Base-by-base conservation (phyloP, 208 protist genomes). In the Phytomonas serpens region DNA sequence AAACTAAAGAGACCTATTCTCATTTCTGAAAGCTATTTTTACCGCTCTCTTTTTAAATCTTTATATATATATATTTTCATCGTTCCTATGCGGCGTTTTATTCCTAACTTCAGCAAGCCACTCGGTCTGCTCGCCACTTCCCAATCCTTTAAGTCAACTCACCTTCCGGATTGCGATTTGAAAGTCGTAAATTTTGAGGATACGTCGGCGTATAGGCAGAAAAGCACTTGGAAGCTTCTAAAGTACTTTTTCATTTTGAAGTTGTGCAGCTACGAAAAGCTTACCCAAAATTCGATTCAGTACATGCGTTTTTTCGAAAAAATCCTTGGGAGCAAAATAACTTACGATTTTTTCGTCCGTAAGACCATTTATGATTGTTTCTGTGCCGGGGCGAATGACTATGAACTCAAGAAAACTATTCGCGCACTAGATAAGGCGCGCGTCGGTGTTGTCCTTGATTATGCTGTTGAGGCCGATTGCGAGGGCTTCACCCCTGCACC, bases 391-490 rank as follows among this genome's bases (percentile, higher is more conserved):
- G 93, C 95, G 73, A 88, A 91, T 73, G 90, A 90, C 33, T 69
- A 85, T n/a, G 95, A 98, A 72, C 76, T 97, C 19, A 73, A 84
- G 37, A 57, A 81, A 52, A 93, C 91, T 0, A 75, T 98, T 32
- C 72, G 85, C 14, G 61, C 71, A 40, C 86, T 98, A 34, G 79
- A 82, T 9, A 66, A 75, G 23, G 75, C 77, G 34, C 86, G 91
- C 64, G 86, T 98, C 62, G 94, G 93, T 34, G 80, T 92, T 63
- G 96, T 98, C 37, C 85, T 98, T 31, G 97, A 98, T 81, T 98
- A 98, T 74, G 93, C 94, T 4, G 97, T 94, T 19, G 97, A 98
- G 84, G 89, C 88, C 0, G 93, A 97, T 75, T 67, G 85, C 71
- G 84, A 83, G 77, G 82, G 84, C 57, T 92, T 93, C 68, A 79